phyloP scores from a whole-genome alignment of 2,329 filamentous ascomycete species.

The Didymella pinodella region DNA sequence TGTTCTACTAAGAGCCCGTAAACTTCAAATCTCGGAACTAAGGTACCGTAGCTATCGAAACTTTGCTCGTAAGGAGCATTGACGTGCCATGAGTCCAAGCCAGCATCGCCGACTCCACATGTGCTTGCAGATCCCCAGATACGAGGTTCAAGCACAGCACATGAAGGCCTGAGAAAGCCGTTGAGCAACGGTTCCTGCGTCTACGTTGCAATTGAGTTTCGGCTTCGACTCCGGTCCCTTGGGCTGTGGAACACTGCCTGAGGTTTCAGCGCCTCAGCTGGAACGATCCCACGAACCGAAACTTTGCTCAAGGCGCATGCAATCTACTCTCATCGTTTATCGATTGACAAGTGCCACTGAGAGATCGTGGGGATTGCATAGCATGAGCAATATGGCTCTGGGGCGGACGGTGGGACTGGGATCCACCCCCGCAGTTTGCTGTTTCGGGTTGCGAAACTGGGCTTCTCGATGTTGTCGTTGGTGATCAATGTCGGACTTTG shows the following conservation, averaged over 20 bases:
- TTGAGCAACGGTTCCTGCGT: conserved; percentile 6
- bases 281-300: not conserved
- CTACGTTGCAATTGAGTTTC: conserved; percentile 3
- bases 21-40: conserved; percentile 1
- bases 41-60: conserved; percentile 1
- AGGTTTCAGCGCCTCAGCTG: not conserved
- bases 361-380: not conserved
- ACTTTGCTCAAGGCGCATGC: not conserved
- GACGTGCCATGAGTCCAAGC: not conserved
- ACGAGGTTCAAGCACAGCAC: not conserved
- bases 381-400: not conserved
- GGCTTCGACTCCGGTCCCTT: not conserved
- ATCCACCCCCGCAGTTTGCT: not conserved
- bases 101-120: not conserved
- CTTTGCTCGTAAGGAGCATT: not conserved
- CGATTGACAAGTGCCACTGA: not conserved
- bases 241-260: not conserved
- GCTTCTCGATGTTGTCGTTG: not conserved
- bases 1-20: not conserved
- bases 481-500: not conserved
- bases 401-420: not conserved
- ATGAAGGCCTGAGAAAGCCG: not conserved
- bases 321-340: not conserved
- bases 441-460: conserved; percentile 9
- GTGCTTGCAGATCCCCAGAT: conserved; percentile 3